Percentiles rank a stretch among this genome's conserved stretches.
Evolutionary conservation across 2,329 filamentous ascomycete species (phyloP).

Genomic region (Setomelanomma holmii): DNA sequence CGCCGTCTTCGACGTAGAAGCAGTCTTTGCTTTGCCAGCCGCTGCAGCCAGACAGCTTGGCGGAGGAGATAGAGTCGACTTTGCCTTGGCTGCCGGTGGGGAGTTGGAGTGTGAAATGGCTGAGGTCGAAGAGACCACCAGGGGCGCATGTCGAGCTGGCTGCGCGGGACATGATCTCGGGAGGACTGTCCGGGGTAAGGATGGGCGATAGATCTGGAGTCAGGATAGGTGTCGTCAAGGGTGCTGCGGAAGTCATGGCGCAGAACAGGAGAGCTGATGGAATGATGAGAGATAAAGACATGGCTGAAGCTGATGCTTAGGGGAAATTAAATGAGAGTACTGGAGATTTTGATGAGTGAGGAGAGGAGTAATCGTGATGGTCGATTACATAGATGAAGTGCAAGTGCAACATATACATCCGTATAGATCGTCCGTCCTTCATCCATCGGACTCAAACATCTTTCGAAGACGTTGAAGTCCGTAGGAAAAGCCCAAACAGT

Average conservation of each 20-base stretch:
- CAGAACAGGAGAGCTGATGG: slow-evolving; percentile 11
- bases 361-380: no score
- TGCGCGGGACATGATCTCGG: neutral
- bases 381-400: no score
- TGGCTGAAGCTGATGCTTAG: neutral
- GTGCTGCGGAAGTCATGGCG: slow-evolving; percentile 9
- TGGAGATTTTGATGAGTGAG: no score
- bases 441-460: no score
- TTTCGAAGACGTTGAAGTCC: no score
- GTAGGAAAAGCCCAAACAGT: no score
- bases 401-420: no score
- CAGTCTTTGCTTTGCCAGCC: slow-evolving; percentile 46
- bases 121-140: slow-evolving; percentile 28
- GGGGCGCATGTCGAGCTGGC: slow-evolving; percentile 20
- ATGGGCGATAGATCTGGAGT: slow-evolving; percentile 4
- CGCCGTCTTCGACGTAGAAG: slow-evolving; percentile 42
- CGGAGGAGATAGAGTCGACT: slow-evolving; percentile 38
- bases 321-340: no score
- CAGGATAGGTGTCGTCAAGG: slow-evolving; percentile 12
- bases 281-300: slow-evolving; percentile 7
- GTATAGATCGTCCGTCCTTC: no score
- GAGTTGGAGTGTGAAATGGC: slow-evolving; percentile 48
- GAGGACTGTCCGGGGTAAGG: slow-evolving; percentile 4
- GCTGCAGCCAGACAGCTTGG: slow-evolving; percentile 45
- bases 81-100: slow-evolving; percentile 42